Evolutionary conservation across 2,329 filamentous ascomycete genomes (phyloP), one percentile per base, ranked within the genome.

Genomic region (Xylaria sp.): DNA sequence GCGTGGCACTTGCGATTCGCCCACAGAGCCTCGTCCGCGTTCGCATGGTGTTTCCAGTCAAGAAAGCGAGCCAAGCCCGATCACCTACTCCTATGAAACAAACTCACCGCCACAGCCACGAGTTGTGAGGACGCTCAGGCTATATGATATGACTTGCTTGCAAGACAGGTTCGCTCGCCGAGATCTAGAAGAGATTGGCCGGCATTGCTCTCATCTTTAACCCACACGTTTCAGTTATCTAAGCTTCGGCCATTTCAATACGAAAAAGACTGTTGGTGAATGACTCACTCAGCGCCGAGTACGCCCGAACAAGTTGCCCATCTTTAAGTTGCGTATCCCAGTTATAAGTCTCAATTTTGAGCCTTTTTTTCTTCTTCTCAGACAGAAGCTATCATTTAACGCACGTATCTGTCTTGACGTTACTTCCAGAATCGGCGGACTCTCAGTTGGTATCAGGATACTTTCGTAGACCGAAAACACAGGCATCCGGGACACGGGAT

Each of bases 21-120:
- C 24, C 42, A 21, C 50, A 63, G 55, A 56, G 58, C 58, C 85
- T 4, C 42, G 34, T 36, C 11, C 85, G 17, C 42, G 34, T 36
- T 19, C 32, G 30, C 51, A 54, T 36, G 51, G 51, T 34, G 51
- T 34, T 47, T 47, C n/a, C 42, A 47, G 17, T 47, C 30, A 27
- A 34, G 24, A 34, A 60, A 60, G 9, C 32, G 17, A 60, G 30
- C n/a, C 57, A 24, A 34, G n/a, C 17, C 24, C 24, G 24, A 50
- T 19, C 45, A 39, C 45, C n/a, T 19, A 2, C 48, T 4, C n/a
- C n/a, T 34, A 36, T 21, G 11, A 51, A 59, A 48, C 27, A 48
- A 36, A 34, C 39, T 27, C 32, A 17, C 58, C 24, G 14, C 12
- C 12, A 50, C 45, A 42, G 32, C 17, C 4, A 24, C 42, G 6